Evolutionary conservation across 2,329 filamentous ascomycete species (phyloP).

Genomic region (Alternaria longipes): DNA sequence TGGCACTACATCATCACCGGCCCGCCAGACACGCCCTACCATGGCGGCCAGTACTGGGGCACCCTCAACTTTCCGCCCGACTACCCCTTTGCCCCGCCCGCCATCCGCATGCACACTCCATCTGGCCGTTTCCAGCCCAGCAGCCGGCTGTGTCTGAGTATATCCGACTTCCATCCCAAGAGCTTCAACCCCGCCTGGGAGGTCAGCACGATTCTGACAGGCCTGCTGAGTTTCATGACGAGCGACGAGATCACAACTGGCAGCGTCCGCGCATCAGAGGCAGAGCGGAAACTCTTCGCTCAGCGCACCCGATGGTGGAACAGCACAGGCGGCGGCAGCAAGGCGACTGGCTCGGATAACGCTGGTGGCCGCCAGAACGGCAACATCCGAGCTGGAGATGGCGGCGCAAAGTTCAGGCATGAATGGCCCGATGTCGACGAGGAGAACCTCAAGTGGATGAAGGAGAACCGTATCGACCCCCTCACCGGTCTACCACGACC

Average conservation of each 20-base stretch:
- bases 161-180: slow-evolving; percentile 97
- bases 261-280: slow-evolving; percentile 77
- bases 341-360: slow-evolving; percentile 57
- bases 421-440: slow-evolving; percentile 91
- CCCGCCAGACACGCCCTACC: slow-evolving; percentile 91
- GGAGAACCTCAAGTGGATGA: slow-evolving; percentile 94
- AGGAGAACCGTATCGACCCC: slow-evolving; percentile 79
- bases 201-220: slow-evolving; percentile 94
- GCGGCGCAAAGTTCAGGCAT: slow-evolving; percentile 84
- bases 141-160: slow-evolving; percentile 90
- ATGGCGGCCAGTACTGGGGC: slow-evolving; percentile 97
- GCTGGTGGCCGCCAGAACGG: slow-evolving; percentile 61
- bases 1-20: slow-evolving; percentile 98
- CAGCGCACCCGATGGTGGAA: slow-evolving; percentile 93
- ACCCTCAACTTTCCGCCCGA: slow-evolving; percentile 94
- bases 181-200: slow-evolving; percentile 99
- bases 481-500: slow-evolving; percentile 74
- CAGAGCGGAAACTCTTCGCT: slow-evolving; percentile 81
- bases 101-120: slow-evolving; percentile 98
- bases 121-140: slow-evolving; percentile 94
- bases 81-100: slow-evolving; percentile 96
- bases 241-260: slow-evolving; percentile 99
- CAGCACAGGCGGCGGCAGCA: slow-evolving; percentile 84
- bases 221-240: slow-evolving; percentile 96
- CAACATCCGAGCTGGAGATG: slow-evolving; percentile 86